Evolutionary conservation across 805 yeast species (phyloP), one percentile per base, ranked within the genome.

Genomic region (Candida nanaspora): DNA sequence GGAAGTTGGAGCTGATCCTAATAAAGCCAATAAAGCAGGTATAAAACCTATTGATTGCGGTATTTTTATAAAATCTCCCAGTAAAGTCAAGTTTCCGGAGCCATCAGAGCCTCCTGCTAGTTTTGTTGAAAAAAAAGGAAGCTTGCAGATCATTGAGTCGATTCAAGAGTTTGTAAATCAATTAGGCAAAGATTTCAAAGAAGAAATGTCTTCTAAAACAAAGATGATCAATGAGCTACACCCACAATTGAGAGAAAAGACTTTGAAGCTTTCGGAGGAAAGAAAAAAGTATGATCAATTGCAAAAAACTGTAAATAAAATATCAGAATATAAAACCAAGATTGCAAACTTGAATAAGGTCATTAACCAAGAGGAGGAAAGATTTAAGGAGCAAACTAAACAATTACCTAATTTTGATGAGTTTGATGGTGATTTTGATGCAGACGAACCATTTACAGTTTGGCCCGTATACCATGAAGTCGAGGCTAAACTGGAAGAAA

Each of bases 391-490:
- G 36, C 64, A 60, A 35, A 57, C 61, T 1, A 52, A 59, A 38
- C 52, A 53, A 32, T 45, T 62, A 23, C 56, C 63, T n/a, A 25
- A 52, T 47, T 33, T 60, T 55, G 61, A 65, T 52, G 53, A 16
- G 9, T 28, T 36, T 20, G 33, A 28, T 28, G 38, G 38, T 20
- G 78, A 72, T 42, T 82, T 78, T 51, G 91, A 84, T 59, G 91
- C 95, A 0, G 97, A 89, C 61, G 91, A 86, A 54, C 96, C 96
- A n/a, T 91, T 86, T 61, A 72, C 83, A 37, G 74, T 86, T 10
- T 69, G 74, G 53, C 68, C 76, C 6, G 68, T 85, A 13, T 80
- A 74, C 52, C 72, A 76, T 31, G 71, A 69, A 46, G 60, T 84
- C n/a, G 71, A 69, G 41, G 46, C 54, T 4, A 63, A 63, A 45